Evolutionary conservation across 192 early-diverging fungal species (phyloP), one percentile per base, ranked within the genome.

Genomic region (Anaeromyces robustus): DNA sequence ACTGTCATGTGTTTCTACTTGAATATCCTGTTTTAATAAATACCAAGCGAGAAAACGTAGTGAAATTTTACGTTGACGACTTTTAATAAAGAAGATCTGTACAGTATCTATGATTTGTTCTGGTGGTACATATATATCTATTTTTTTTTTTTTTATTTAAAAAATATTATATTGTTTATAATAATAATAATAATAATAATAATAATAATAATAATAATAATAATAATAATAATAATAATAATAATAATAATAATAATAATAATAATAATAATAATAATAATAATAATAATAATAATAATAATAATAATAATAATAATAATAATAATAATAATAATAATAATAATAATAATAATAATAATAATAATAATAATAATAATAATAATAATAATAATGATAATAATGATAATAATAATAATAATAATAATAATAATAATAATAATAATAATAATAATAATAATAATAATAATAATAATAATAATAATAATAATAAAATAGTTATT

Each of bases 71-170:
- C 94, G 43, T 79, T 95, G 94, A 68, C 93, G 85, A 81, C 90
- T 93, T 78, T 92, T 90, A 84, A 93, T 89, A 82, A 93, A 93
- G 87, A 92, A 99, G 52, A 99, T 88, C 78, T 94, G 93, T n/a
- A 97, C 95, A 0, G 96, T 99, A 81, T 99, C 97, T 52, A 95
- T 93, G 29, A 96, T 91, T 82, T 96, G 95, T 28, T 86, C 89
- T 4, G 92, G 89, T 4, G 96, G 96, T 2, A 97, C 92, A 12
- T 93, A 82, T 19, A 98, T 94, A 84, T 98, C 93, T 94, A 16
- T 16, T 16, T 12, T 41, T 16, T 41, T 41, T 41, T 41, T 16
- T 41, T 16, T 1, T 16, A 41, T 41, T 7, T 7, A 41, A 16
- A 41, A 41, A 41, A 16, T 34, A 34, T 34, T 34, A 34, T 34